phyloP scores from a whole-genome alignment of 2,329 filamentous ascomycete genomes.

The Aspergillus japonicus region DNA sequence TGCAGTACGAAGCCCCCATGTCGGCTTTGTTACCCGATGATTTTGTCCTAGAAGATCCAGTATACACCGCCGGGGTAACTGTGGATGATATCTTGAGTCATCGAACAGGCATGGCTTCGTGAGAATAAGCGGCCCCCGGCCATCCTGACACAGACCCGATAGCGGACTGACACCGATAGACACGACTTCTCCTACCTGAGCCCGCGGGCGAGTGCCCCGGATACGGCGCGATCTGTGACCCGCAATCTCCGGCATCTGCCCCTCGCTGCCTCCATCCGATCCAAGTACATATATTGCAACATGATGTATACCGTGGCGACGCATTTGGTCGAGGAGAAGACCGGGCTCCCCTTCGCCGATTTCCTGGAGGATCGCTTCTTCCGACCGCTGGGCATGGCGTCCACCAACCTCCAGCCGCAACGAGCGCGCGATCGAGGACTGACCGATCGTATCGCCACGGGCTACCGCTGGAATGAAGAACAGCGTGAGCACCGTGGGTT shows the following conservation, averaged over 20 bases:
- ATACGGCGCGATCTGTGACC: constrained; percentile 40
- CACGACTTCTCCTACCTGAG: constrained; percentile 35
- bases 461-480: constrained; percentile 43
- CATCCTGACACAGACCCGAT: too few relatives aligned
- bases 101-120: constrained; percentile 51
- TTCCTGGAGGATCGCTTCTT: constrained; percentile 47
- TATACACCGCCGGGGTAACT: constrained; percentile 51
- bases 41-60: constrained; percentile 51
- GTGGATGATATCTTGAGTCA: constrained; percentile 57
- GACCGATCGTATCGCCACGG: constrained; percentile 39
- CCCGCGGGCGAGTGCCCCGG: constrained; percentile 28
- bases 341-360: constrained; percentile 38
- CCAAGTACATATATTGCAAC: constrained; percentile 52
- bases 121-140: constrained; percentile 21
- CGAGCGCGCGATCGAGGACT: constrained; percentile 25
- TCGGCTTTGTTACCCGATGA: constrained; percentile 51
- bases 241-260: constrained; percentile 49
- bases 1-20: constrained; percentile 52
- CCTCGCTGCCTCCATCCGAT: constrained; percentile 46
- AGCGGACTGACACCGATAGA: constrained; percentile 16
- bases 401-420: constrained; percentile 34
- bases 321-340: constrained; percentile 49
- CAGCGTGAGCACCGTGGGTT: constrained; percentile 25
- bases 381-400: constrained; percentile 48
- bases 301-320: constrained; percentile 50